These are phyloP conservation scores for Aspergillus persii DNA, from an alignment of 2,329 filamentous ascomycete species.

Conservation along the genomic window DNA sequence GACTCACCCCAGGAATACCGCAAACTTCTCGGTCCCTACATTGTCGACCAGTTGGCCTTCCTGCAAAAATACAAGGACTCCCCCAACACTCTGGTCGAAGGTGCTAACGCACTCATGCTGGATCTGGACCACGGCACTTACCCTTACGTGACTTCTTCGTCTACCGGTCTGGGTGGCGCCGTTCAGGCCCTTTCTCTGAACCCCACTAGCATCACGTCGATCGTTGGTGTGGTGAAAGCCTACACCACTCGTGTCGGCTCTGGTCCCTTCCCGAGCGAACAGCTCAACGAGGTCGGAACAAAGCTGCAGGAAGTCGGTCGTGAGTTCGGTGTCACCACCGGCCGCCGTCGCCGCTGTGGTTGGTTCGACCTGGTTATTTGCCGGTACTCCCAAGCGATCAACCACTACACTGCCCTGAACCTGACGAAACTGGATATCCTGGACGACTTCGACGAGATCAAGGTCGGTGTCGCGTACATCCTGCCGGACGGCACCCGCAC, in stretches of 20 bases:
- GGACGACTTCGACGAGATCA: constrained; percentile 62
- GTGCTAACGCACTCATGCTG: constrained; percentile 63
- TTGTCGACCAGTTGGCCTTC: constrained; percentile 50
- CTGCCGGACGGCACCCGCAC: constrained; percentile 49
- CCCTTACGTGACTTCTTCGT: constrained; percentile 49
- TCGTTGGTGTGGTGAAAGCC: constrained; percentile 64
- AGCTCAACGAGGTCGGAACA: constrained; percentile 56
- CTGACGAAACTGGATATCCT: constrained; percentile 65
- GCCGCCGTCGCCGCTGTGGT: constrained; percentile 61
- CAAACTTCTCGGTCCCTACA: constrained; percentile 35
- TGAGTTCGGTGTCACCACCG: constrained; percentile 59
- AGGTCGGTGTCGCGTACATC: constrained; percentile 59
- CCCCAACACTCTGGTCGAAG: constrained; percentile 60
- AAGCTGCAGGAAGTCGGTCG: constrained; percentile 56
- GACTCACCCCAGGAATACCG: constrained; percentile 34
- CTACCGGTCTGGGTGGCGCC: constrained; percentile 48
- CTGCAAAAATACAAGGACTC: constrained; percentile 55
- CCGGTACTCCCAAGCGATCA: constrained; percentile 58
- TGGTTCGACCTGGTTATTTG: constrained; percentile 66
- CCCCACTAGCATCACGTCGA: constrained; percentile 55
- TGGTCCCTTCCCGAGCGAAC: constrained; percentile 64
- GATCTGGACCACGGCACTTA: constrained; percentile 56
- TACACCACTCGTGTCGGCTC: constrained; percentile 61
- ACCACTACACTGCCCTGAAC: constrained; percentile 57
- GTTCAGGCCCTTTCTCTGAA: constrained; percentile 60